Evolutionary conservation across 345 rosid genomes (phyloP), one percentile per base, ranked within the genome.

Genomic region (Citrus reticulata): DNA sequence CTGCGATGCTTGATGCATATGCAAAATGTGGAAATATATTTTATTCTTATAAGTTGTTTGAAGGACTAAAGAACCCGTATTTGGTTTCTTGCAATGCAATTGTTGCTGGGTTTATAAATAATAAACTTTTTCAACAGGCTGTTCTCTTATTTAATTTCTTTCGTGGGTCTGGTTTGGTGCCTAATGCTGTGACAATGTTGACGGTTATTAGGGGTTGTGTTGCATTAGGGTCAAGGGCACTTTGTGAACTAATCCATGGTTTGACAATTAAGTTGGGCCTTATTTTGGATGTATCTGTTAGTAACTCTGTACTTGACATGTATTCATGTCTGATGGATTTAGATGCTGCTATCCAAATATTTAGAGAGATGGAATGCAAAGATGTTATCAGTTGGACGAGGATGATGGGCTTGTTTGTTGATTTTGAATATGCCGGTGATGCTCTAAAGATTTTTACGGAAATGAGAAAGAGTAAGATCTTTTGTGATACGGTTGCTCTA

Each of bases 301-400:
- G 73, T 29, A 87, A 84, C 71, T 78, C 89, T 9, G 58, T 86
- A 35, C 84, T 89, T 70, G 82, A 67, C 72, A 80, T 86, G 88
- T 89, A 84, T 73, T 89, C 89, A 0, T 29, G 70, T 57, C 76
- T 81, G 55, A 64, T 65, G 83, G 87, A 89, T 69, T 61, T 86
- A 66, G 76, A 67, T 70, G 79, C 78, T 67, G 88, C 84, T 46
- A 16, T 34, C 22, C 80, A 54, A 74, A 9, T 68, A 68, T 89
- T 89, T 73, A 51, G 54, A 61, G 62, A 7, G 76, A 86, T 84
- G 81, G 63, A 77, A 22, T n/a, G 32, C 65, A 87, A 81, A 81
- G 89, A 89, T 82, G 75, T 84, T 51, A 77, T 84, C 70, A 82
- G 86, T 60, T 81, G 84, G 90, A 79, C 85, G 25, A 82, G 80